Percentiles rank a stretch among this genome's conserved stretches.
phyloP scores from a whole-genome alignment of 768 basidiomycete species.

The Chalciporus pseudorubinellus region DNA sequence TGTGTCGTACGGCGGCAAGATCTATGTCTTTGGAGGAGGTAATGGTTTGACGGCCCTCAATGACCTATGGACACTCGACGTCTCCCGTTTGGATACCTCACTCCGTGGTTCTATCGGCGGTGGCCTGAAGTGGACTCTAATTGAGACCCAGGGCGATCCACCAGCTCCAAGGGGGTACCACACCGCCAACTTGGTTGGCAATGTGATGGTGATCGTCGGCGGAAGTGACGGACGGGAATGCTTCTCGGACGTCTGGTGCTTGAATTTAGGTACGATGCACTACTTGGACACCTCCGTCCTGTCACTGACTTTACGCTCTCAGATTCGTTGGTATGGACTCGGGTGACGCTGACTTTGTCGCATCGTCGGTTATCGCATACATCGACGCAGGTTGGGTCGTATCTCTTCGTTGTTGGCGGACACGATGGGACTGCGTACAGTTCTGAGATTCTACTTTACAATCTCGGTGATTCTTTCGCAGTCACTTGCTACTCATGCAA shows the following conservation, averaged over 20 bases:
- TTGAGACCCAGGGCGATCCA: conserved; percentile 53
- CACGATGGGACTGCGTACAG: conserved; percentile 79
- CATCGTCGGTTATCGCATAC: conserved; percentile 79
- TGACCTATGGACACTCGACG: conserved; percentile 87
- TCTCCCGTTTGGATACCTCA: conserved; percentile 40
- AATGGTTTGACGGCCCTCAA: conserved; percentile 88
- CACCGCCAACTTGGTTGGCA: conserved; percentile 81
- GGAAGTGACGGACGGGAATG: conserved; percentile 89
- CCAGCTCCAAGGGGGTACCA: conserved; percentile 83
- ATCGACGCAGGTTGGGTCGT: conserved; percentile 87
- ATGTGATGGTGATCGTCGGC: conserved; percentile 84
- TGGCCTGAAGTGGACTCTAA: conserved; percentile 55
- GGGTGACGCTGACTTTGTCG: conserved; percentile 19
- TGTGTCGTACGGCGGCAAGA: conserved; percentile 63
- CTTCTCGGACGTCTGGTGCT: conserved; percentile 84
- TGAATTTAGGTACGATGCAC: conserved; percentile 76
- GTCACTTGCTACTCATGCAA: background rate
- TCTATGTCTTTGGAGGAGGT: conserved; percentile 93
- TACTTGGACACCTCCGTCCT: background rate
- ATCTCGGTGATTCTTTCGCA: conserved; percentile 65
- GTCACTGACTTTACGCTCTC: background rate
- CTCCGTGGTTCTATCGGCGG: conserved; percentile 10
- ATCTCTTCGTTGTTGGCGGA: conserved; percentile 86
- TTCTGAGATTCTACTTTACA: conserved; percentile 76
- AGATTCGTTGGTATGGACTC: conserved; percentile 32